Evolutionary conservation across 2,329 filamentous ascomycete species (phyloP), one percentile per base, ranked within the genome.

Genomic region (Ciborinia camelliae): DNA sequence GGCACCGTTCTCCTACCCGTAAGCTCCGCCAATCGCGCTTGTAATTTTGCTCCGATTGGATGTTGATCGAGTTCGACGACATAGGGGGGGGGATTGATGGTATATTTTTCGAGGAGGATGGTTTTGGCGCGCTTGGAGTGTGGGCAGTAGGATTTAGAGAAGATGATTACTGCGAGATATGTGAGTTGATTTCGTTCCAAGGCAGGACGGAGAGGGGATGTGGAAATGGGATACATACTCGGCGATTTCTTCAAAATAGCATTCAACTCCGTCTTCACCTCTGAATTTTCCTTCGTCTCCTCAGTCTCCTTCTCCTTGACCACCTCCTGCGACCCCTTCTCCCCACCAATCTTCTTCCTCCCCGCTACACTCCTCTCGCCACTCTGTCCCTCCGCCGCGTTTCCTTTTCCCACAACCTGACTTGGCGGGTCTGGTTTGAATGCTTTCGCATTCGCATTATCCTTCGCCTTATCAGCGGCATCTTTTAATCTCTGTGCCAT

Each of bases 71-170:
- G 85, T 78, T 99, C 95, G 60, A 98, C 92, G 9, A 99, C 90
- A 73, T 88, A 90, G 0, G 95, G 95, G 14, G 85, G 79, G 0
- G 95, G 95, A 0, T 86, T 84, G 74, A 99, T 96, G 63, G 81
- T 81, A 80, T 98, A 98, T 71, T 90, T 88, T 28, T 93, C 86
- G 50, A 97, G 85, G 48, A 99, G 84, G 64, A 98, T 84, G 51
- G 82, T 81, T 79, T 99, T 99, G 53, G 95, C 95, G 71, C 86
- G 87, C 75, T 87, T 89, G 60, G 92, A 97, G 79, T 85, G 89
- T 0, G 90, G 92, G 77, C 95, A 99, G 79, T 94, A 97, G 1
- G 90, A 86, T 78, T 99, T 98, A 69, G 92, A 97, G 80, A 98
- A 98, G 72, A 99, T 91, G 75, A 97, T 90, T 66, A 98, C 92